Percentiles rank a stretch among this genome's conserved stretches.
Evolutionary conservation across 2,329 filamentous ascomycete species (phyloP).

Genomic region (Clonostachys byssicola): DNA sequence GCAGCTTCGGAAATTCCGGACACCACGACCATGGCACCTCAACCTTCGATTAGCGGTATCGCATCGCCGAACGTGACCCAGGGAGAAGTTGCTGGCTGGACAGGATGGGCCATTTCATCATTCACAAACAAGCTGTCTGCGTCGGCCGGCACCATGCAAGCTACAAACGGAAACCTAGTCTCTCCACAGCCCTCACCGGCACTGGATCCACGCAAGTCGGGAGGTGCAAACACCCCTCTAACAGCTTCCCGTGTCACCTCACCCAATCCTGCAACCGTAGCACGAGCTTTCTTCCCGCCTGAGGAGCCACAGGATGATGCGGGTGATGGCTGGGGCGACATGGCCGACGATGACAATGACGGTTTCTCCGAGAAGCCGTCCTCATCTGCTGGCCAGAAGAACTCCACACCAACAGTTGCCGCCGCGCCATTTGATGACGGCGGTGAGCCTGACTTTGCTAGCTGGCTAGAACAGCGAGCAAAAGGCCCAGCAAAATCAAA

Average conservation of each 20-base stretch:
- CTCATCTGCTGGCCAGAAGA: slow-evolving; percentile 12
- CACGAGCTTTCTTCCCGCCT: slow-evolving; percentile 43
- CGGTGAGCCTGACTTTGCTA: slow-evolving; percentile 88
- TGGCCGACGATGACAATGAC: slow-evolving; percentile 48
- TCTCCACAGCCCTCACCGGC: slow-evolving; percentile 37
- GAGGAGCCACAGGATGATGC: slow-evolving; percentile 55
- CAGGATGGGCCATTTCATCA: slow-evolving; percentile 96
- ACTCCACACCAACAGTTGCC: slow-evolving; percentile 17
- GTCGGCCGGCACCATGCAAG: slow-evolving; percentile 82
- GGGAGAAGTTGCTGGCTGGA: slow-evolving; percentile 53
- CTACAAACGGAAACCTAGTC: slow-evolving; percentile 37
- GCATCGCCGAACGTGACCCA: too few relatives aligned
- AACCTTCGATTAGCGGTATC: slow-evolving; percentile 29
- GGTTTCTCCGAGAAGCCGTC: slow-evolving; percentile 25
- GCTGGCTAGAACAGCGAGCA: slow-evolving; percentile 85
- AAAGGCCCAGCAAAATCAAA: slow-evolving; percentile 44
- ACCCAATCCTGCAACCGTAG: slow-evolving; percentile 33
- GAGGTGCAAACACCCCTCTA: slow-evolving; percentile 2
- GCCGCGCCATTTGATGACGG: slow-evolving; percentile 70
- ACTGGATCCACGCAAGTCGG: slow-evolving; percentile 25
- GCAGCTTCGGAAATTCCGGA: slow-evolving; percentile 76
- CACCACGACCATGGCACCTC: slow-evolving; percentile 75
- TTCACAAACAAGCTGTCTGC: slow-evolving; percentile 92
- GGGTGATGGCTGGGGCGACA: slow-evolving; percentile 73
- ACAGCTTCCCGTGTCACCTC: slow-evolving; percentile 48